These are phyloP conservation scores for Xylariaceae sp. DNA, from an alignment of 2,329 filamentous ascomycete genomes.

Conservation along the genomic window DNA sequence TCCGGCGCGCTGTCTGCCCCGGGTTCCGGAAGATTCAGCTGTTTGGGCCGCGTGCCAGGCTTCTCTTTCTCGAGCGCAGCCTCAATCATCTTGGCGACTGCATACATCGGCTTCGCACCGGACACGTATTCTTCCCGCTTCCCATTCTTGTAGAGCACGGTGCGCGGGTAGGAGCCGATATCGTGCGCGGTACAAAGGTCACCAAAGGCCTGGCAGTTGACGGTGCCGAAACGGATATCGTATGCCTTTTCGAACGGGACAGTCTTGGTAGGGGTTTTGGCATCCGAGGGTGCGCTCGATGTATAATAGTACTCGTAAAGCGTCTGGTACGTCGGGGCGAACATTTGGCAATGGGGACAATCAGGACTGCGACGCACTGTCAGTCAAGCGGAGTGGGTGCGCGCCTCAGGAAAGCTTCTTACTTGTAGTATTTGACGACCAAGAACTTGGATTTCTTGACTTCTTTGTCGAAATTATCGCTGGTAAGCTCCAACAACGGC, in stretches of 20 bases:
- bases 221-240: conserved; percentile 76
- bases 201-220: conserved; percentile 81
- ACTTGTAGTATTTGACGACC: conserved; percentile 65
- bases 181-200: conserved; percentile 68
- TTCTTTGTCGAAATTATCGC: conserved; percentile 51
- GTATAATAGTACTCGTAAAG: conserved; percentile 94
- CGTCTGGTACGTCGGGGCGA: conserved; percentile 84
- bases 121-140: conserved; percentile 56
- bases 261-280: conserved; percentile 45
- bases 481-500: conserved; percentile 55
- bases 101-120: conserved; percentile 62
- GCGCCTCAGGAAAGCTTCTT: conserved; percentile 15
- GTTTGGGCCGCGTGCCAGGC: conserved; percentile 71
- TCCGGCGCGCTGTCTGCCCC: conserved; percentile 44
- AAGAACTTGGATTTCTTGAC: conserved; percentile 49
- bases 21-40: conserved; percentile 63
- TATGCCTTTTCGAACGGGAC: conserved; percentile 70
- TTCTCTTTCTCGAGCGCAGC: conserved; percentile 68
- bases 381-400: background rate
- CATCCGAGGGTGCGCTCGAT: conserved; percentile 60
- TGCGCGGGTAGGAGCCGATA: conserved; percentile 68
- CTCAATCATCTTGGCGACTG: conserved; percentile 68
- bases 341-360: conserved; percentile 68
- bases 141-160: conserved; percentile 76
- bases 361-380: conserved; percentile 42